These are phyloP conservation scores for Cutaneotrichosporon arboriforme DNA, from an alignment of 1,284 basidiomycete genomes.

Conservation along the genomic window DNA sequence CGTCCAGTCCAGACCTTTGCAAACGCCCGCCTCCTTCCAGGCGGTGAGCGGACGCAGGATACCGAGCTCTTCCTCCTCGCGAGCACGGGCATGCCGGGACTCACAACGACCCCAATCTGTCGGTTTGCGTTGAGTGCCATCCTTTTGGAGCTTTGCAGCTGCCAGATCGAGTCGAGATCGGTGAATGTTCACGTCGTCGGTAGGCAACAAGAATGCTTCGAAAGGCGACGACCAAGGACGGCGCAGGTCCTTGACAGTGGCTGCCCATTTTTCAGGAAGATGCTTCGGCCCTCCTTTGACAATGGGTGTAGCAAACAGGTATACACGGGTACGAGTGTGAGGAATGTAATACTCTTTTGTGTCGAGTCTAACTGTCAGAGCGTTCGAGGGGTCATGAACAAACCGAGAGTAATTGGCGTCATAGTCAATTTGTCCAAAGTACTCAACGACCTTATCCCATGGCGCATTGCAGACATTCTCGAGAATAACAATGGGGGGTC, in stretches of 20 bases:
- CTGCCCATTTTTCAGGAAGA: conserved; percentile 67
- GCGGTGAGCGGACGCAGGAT: conserved; percentile 78
- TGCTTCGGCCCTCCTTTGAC: conserved; percentile 9
- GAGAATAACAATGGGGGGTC: conserved; percentile 82
- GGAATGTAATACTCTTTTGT: conserved; percentile 94
- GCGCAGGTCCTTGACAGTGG: conserved; percentile 61
- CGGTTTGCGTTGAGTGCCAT: conserved; percentile 53
- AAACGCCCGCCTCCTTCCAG: conserved; percentile 89
- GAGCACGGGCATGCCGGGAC: conserved; percentile 79
- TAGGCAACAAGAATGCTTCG: conserved; percentile 83
- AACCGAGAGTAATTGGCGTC: conserved; percentile 61
- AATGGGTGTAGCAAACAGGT: conserved; percentile 60
- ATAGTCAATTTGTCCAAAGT: conserved; percentile 73
- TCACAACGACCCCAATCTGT: conserved; percentile 88
- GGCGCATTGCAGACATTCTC: conserved; percentile 93
- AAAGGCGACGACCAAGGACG: conserved; percentile 83
- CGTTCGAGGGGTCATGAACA: conserved; percentile 7
- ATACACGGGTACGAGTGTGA: conserved; percentile 84
- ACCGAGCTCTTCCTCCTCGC: conserved; percentile 77
- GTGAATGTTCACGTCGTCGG: conserved; percentile 86
- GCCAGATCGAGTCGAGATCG: conserved; percentile 77
- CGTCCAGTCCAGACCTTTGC: conserved; percentile 80
- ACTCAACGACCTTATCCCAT: conserved; percentile 69
- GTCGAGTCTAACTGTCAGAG: conserved; percentile 56
- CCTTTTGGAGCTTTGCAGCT: conserved; percentile 45